A percentile compares a stretch with the other conserved stretches of the same genome.
phyloP scores from a whole-genome alignment of 768 basidiomycete species.

The Lyophyllum shimeji region DNA sequence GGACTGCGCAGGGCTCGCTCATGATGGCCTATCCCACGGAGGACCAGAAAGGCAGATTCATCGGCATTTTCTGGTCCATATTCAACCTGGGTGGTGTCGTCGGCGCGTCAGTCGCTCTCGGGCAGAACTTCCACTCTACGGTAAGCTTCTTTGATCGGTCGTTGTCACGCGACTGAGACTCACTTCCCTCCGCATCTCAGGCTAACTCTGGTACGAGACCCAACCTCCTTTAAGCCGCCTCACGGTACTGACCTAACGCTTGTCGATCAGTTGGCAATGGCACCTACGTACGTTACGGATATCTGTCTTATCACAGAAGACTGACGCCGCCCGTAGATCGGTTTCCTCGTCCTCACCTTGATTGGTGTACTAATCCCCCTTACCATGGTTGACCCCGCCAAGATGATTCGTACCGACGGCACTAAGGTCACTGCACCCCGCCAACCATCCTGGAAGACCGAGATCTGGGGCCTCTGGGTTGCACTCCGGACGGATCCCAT shows the following conservation, averaged over 20 bases:
- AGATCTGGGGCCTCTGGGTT: slow-evolving; percentile 66
- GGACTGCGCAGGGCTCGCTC: slow-evolving; percentile 81
- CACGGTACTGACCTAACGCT: neutral
- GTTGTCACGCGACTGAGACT: neutral
- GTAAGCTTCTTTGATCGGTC: slow-evolving; percentile 32
- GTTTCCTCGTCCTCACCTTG: slow-evolving; percentile 71
- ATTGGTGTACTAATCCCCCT: slow-evolving; percentile 68
- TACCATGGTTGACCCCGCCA: slow-evolving; percentile 69
- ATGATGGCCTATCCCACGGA: slow-evolving; percentile 87
- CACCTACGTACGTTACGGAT: slow-evolving; percentile 59
- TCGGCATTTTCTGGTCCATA: slow-evolving; percentile 81
- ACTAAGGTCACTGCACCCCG: slow-evolving; percentile 60
- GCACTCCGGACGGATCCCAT: slow-evolving; percentile 69
- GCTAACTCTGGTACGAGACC: slow-evolving; percentile 36
- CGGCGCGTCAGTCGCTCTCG: slow-evolving; percentile 74
- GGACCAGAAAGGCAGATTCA: slow-evolving; percentile 73
- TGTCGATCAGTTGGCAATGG: slow-evolving; percentile 57
- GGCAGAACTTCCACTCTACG: slow-evolving; percentile 62
- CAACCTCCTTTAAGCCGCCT: neutral
- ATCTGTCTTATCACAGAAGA: neutral
- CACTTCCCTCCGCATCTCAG: slow-evolving; percentile 26
- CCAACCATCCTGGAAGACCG: slow-evolving; percentile 80
- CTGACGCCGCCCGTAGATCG: slow-evolving; percentile 50
- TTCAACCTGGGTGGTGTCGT: slow-evolving; percentile 84
- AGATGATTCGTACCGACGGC: slow-evolving; percentile 76